A percentile compares a stretch with the other conserved stretches of the same genome.
phyloP scores from a whole-genome alignment of 305 asterid genomes.

The Solanum hybrid region DNA sequence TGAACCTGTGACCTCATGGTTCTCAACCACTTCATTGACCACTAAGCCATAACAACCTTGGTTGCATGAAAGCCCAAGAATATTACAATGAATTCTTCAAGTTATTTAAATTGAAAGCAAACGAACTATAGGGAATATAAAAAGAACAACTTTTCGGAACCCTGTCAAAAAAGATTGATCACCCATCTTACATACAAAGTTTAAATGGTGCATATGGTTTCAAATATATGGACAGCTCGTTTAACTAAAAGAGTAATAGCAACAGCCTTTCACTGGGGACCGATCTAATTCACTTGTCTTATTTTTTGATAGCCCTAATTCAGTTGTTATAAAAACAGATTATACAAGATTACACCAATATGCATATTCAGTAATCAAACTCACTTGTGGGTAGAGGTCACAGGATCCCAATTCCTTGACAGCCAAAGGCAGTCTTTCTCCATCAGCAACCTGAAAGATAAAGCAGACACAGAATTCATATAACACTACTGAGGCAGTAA shows the following conservation, averaged over 20 bases:
- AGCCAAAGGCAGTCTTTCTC: constrained; percentile 93
- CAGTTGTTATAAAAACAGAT: not conserved
- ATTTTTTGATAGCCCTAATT: not conserved
- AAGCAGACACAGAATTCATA: not conserved
- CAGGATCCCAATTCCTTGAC: constrained; percentile 98
- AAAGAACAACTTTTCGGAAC: not conserved
- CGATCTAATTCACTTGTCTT: not conserved
- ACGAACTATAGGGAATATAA: not conserved
- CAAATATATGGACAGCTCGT: not conserved
- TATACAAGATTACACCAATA: not conserved
- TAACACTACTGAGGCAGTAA: constrained; percentile 3
- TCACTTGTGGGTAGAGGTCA: constrained; percentile 94
- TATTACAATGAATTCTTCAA: not conserved
- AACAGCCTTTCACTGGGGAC: not conserved
- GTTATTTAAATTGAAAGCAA: not conserved
- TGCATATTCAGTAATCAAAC: constrained; percentile 12
- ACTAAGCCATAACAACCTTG: not conserved
- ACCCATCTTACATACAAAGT: not conserved
- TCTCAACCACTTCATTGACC: not conserved
- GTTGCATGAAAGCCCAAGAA: not conserved
- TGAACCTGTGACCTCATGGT: not conserved
- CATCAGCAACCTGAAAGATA: constrained; percentile 76
- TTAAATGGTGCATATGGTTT: not conserved
- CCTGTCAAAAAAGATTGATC: not conserved
- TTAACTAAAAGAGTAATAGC: not conserved